A percentile compares a stretch with the other conserved stretches of the same genome.
phyloP scores from a whole-genome alignment of 805 yeast genomes.

The Zygosaccharomyces kombuchaensis region DNA sequence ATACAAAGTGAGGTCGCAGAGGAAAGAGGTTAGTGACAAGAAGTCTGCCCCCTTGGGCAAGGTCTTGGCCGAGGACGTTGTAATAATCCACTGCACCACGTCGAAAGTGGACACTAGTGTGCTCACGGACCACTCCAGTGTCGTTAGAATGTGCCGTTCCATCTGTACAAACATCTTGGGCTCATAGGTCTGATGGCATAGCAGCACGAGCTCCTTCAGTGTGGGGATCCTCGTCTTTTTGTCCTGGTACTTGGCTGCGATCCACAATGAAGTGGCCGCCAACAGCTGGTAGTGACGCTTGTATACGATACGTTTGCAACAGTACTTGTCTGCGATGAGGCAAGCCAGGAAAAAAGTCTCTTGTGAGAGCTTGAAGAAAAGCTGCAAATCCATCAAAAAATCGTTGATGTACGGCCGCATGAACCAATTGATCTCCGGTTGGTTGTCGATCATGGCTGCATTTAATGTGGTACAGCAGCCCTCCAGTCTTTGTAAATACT shows the following conservation, averaged over 20 bases:
- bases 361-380: slow-evolving; percentile 54
- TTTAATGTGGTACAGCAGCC: slow-evolving; percentile 21
- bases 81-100: slow-evolving; percentile 13
- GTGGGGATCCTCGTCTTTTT: slow-evolving; percentile 64
- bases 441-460: slow-evolving; percentile 67
- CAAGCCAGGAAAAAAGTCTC: slow-evolving; percentile 65
- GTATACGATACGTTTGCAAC: slow-evolving; percentile 73
- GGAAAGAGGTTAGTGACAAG: slow-evolving; percentile 40
- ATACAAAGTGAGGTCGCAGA: slow-evolving; percentile 51
- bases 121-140: slow-evolving; percentile 59
- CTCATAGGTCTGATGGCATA: slow-evolving; percentile 65
- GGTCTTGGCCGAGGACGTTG: slow-evolving; percentile 4
- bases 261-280: slow-evolving; percentile 83
- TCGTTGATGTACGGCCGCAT: slow-evolving; percentile 78
- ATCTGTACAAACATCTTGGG: slow-evolving; percentile 64
- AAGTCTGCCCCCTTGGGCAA: slow-evolving; percentile 10
- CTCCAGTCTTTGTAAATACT: slow-evolving; percentile 40
- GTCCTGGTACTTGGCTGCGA: slow-evolving; percentile 74
- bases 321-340: slow-evolving; percentile 75
- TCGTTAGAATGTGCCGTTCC: slow-evolving; percentile 71
- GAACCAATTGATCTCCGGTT: slow-evolving; percentile 77
- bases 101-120: slow-evolving; percentile 20
- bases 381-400: slow-evolving; percentile 64
- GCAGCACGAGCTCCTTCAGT: slow-evolving; percentile 55
- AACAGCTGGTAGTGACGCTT: slow-evolving; percentile 79